Percentiles rank a stretch among this genome's conserved stretches.
These are phyloP conservation scores for Phytophthora quininea DNA, from an alignment of 352 stramenopile genomes.

Conservation along the genomic window DNA sequence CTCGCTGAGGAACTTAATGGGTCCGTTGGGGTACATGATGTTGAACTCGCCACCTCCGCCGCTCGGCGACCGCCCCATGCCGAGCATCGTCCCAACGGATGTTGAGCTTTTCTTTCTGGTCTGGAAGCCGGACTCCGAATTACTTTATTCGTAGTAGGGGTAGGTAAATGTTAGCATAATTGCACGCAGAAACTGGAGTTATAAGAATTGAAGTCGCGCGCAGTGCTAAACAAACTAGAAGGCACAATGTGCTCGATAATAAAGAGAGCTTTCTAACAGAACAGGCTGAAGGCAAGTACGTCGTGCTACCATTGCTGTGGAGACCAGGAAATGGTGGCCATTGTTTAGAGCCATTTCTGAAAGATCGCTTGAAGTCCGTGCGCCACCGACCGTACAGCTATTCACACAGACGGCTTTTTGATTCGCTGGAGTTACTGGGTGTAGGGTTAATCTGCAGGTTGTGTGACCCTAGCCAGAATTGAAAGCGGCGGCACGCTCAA, in stretches of 20 bases:
- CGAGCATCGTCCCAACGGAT: conserved; percentile 32
- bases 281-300: no score
- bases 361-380: background rate
- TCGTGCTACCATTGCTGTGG: no score
- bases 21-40: conserved; percentile 81
- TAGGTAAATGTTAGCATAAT: background rate
- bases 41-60: conserved; percentile 63
- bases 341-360: background rate
- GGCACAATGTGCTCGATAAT: no score
- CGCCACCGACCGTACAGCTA: background rate
- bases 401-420: background rate
- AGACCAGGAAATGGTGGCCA: no score
- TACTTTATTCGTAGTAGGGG: conserved; percentile 9
- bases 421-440: background rate
- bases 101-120: conserved; percentile 20
- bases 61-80: conserved; percentile 34
- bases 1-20: conserved; percentile 86
- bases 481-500: conserved; percentile 10
- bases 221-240: no score
- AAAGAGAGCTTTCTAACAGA: no score
- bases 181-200: background rate
- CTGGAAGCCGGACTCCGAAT: conserved; percentile 1
- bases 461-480: conserved; percentile 18
- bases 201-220: no score
- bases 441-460: background rate